Evolutionary conservation across 2,329 filamentous ascomycete genomes (phyloP).

Genomic region (Ophiostoma ulmi): DNA sequence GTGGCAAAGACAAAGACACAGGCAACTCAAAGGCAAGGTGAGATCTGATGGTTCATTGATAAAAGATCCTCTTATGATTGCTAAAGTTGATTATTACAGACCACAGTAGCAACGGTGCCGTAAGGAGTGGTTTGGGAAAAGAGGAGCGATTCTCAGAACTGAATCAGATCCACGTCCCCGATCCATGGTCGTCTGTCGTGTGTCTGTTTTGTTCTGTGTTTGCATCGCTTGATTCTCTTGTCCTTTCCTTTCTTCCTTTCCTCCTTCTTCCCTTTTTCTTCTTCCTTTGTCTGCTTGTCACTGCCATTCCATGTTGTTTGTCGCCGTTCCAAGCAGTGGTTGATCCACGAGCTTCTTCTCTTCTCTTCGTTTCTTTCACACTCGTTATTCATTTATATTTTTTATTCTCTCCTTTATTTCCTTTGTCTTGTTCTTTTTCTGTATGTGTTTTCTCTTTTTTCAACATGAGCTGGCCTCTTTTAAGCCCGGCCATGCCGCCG

Average conservation of each 20-base stretch:
- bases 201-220: background rate
- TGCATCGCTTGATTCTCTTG: background rate
- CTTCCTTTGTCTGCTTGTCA: background rate
- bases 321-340: constrained; percentile 15
- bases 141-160: constrained; percentile 8
- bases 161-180: constrained; percentile 1
- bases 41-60: background rate
- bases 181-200: background rate
- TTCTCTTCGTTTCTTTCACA: constrained; percentile 9
- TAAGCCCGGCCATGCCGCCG: constrained; percentile 12
- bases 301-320: constrained; percentile 11
- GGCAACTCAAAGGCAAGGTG: background rate
- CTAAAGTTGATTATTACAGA: background rate
- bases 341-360: constrained; percentile 15
- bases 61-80: background rate
- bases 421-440: background rate
- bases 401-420: background rate
- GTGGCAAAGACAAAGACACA: background rate
- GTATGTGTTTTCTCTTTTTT: background rate
- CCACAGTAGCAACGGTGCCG: background rate
- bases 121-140: background rate
- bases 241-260: background rate
- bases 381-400: constrained; percentile 8
- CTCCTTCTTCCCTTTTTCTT: background rate
- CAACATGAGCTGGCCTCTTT: constrained; percentile 21